Conservation (phyloP, 129 eudicot species). For the Flaveria brownii region DNA sequence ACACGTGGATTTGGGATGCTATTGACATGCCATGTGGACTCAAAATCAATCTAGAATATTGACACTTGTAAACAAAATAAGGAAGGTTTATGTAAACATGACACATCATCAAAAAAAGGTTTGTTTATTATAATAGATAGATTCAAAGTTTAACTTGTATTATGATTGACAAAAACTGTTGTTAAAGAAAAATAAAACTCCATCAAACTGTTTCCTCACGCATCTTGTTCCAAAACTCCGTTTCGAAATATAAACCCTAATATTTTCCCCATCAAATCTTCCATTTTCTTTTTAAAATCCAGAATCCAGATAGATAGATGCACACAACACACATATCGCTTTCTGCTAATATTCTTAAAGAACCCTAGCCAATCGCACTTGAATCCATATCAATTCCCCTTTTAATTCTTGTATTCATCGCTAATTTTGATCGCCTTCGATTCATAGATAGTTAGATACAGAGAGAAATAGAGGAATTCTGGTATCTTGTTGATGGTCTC, state of each 20-base stretch:
- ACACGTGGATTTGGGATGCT: too few relatives aligned
- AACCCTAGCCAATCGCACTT: slow-evolving; percentile 27
- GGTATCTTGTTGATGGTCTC: slow-evolving; percentile 67
- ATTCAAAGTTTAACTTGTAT: background rate
- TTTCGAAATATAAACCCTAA: slow-evolving; percentile 36
- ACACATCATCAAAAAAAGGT: too few relatives aligned
- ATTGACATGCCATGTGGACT: too few relatives aligned
- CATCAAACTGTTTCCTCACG: slow-evolving; percentile 34
- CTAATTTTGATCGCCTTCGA: slow-evolving; percentile 5
- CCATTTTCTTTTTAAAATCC: background rate
- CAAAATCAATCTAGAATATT: too few relatives aligned
- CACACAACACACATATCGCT: too few relatives aligned
- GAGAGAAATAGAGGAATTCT: slow-evolving; percentile 38
- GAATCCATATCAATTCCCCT: background rate
- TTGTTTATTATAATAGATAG: too few relatives aligned
- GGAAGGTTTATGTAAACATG: too few relatives aligned
- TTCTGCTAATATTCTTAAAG: background rate
- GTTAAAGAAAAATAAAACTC: slow-evolving; percentile 1
- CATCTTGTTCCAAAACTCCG: slow-evolving; percentile 28
- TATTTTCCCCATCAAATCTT: slow-evolving; percentile 11
- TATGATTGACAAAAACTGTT: too few relatives aligned
- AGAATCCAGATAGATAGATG: background rate
- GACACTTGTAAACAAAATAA: too few relatives aligned
- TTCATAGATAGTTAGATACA: slow-evolving; percentile 8
- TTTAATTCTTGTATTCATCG: background rate